Evolutionary conservation across 148 eudicot genomes (phyloP).

Genomic region (Silene latifolia): DNA sequence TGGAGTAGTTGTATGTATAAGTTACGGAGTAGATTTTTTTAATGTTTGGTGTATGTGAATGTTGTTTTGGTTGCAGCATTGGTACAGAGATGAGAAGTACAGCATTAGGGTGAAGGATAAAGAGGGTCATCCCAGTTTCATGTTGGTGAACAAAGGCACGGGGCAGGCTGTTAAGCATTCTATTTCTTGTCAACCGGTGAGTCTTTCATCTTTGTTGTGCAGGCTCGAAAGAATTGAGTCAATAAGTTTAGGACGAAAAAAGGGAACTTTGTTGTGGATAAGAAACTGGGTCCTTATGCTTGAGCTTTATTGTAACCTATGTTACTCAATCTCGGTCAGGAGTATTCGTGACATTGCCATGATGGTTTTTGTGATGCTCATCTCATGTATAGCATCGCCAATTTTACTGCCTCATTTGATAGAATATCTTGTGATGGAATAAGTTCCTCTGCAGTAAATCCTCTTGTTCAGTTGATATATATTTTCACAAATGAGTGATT

Average conservation of each 20-base stretch:
- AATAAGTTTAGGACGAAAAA: neutral
- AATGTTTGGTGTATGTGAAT: neutral
- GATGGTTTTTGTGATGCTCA: neutral
- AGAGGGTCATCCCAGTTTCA: conserved; percentile 69
- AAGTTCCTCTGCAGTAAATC: too few relatives aligned
- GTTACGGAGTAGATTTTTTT: neutral
- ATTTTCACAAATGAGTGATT: neutral
- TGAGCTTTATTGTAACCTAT: neutral
- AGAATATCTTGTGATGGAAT: neutral
- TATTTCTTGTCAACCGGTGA: conserved; percentile 65
- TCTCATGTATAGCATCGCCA: neutral
- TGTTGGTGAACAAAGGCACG: conserved; percentile 72
- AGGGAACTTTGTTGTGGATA: neutral
- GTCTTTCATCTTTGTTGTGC: conserved; percentile 12
- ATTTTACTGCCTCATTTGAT: neutral
- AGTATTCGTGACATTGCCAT: neutral
- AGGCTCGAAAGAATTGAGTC: neutral
- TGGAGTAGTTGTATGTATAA: neutral
- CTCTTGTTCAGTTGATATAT: neutral
- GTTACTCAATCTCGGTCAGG: neutral
- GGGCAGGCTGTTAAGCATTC: conserved; percentile 89
- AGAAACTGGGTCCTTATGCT: too few relatives aligned
- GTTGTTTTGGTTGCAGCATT: conserved; percentile 44
- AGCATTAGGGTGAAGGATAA: conserved; percentile 78
- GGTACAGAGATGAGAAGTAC: conserved; percentile 80